Base-by-base conservation (phyloP, 768 basidiomycete species). In the Boletus sp. region DNA sequence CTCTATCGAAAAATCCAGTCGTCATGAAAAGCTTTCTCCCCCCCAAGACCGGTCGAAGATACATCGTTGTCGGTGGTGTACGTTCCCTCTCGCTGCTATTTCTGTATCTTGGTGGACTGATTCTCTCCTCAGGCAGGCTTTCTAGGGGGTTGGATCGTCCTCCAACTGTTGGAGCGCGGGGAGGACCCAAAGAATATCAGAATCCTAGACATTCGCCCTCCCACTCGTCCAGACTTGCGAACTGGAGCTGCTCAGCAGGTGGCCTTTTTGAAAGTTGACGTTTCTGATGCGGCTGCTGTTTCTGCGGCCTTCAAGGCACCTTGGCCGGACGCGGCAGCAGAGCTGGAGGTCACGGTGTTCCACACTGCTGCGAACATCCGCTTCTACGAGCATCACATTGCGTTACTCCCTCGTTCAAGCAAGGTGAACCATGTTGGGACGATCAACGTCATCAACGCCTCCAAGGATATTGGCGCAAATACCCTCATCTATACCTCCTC, bases 291-390 rank as follows among this genome's bases (percentile, higher is more conserved):
- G 4, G 66, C 61, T 10, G 78, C 83, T 0, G 79, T 89, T 17
- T 69, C 80, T 13, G 76, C 74, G 2, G 87, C 87, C 0, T 90
- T 91, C 72, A 73, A 63, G 21, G 78, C 81, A 4, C 77, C 85
- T 0, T 91, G 89, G 89, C 78, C 81, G 1, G 59, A 66, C 10
- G 64, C 67, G 19, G 50, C 54, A 15, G 63, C 63, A 23, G 64
- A 64, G 7, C 47, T 57, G 9, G 63, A 71, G 11, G 70, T 85
- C 21, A 88, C 88, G 1, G 79, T 91, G 9, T 87, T 89, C 67
- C 87, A 90, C 64, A 85, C 86, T 21, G 88, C 85, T 1, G 85
- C 89, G 17, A 87, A 79, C 58, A 90, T 90, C 58, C 85, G 87
- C 5, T 90, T 87, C 66, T 91, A 83, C 63, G 89, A 90, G 59